phyloP scores from a whole-genome alignment of 2,329 filamentous ascomycete genomes.

The Diaporthe ampelina region DNA sequence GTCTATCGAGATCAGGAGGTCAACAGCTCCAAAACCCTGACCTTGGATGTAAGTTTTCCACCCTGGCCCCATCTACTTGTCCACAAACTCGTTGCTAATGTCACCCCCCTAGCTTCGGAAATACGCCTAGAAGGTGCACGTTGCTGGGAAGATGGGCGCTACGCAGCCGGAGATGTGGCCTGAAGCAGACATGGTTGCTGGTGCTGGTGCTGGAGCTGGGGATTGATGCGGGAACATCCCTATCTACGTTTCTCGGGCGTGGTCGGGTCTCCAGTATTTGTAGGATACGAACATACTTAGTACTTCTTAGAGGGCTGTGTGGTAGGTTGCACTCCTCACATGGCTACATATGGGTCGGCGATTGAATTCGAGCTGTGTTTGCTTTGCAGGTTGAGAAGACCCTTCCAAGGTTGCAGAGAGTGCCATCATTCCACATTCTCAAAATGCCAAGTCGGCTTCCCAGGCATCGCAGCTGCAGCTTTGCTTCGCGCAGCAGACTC shows the following conservation, averaged over 20 bases:
- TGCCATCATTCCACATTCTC: too few species aligned
- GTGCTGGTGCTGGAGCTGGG: neutral
- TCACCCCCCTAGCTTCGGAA: slow-evolving; percentile 36
- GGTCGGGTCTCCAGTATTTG: neutral
- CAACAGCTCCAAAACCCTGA: slow-evolving; percentile 92
- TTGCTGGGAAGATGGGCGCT: neutral
- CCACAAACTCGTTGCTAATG: neutral
- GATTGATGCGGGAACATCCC: neutral
- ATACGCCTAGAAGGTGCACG: slow-evolving; percentile 21
- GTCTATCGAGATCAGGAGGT: slow-evolving; percentile 95
- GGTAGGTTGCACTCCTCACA: neutral
- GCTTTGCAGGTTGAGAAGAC: neutral
- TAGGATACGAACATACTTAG: neutral
- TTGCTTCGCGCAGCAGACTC: too few species aligned
- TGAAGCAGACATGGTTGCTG: neutral
- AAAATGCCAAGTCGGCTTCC: too few species aligned
- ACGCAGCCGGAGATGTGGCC: neutral
- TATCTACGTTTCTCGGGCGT: neutral
- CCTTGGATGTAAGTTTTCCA: slow-evolving; percentile 85
- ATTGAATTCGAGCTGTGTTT: neutral
- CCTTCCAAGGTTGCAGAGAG: neutral
- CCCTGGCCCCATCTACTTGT: too few species aligned
- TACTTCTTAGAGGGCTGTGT: neutral
- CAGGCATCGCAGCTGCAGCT: too few species aligned
- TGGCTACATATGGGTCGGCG: neutral